phyloP scores from a whole-genome alignment of 495 filamentous ascomycete species.

The Penicillium atrosanguineum region DNA sequence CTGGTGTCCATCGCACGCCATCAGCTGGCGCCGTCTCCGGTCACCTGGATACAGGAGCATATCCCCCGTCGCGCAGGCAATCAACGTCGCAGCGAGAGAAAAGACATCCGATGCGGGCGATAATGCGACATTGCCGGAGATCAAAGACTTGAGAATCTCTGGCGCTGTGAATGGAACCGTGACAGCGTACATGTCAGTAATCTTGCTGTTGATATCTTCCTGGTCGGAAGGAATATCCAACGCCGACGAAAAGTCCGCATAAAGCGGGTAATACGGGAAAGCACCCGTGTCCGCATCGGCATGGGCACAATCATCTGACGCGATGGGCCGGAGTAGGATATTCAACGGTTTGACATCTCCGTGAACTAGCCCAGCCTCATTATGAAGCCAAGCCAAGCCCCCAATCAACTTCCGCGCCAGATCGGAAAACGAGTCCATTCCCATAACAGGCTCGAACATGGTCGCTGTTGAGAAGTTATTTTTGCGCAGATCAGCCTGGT shows the following conservation, averaged over 20 bases:
- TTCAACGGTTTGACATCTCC: conserved; percentile 47
- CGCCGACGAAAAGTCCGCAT: conserved; percentile 62
- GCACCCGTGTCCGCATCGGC: conserved; percentile 9
- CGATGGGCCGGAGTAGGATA: conserved; percentile 32
- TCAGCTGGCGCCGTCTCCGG: conserved; percentile 39
- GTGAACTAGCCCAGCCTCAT: conserved; percentile 40
- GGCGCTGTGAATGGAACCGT: conserved; percentile 61
- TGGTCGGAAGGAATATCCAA: conserved; percentile 25
- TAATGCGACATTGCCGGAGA: conserved; percentile 16
- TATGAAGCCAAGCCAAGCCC: conserved; percentile 53
- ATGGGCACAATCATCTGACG: conserved; percentile 7
- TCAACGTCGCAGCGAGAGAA: conserved; percentile 54
- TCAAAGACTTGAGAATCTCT: conserved; percentile 41
- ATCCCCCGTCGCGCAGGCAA: conserved; percentile 54
- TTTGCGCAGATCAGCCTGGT: conserved; percentile 29
- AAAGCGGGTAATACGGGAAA: conserved; percentile 45
- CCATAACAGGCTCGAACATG: conserved; percentile 53
- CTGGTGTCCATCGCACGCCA: conserved; percentile 48
- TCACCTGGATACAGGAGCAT: conserved; percentile 49
- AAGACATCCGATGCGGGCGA: conserved; percentile 38
- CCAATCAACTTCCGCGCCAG: conserved; percentile 49
- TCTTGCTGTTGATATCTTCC: neutral
- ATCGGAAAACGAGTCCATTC: conserved; percentile 36
- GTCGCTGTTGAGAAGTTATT: conserved; percentile 37
- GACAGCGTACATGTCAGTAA: conserved; percentile 43